Evolutionary conservation across 208 protist species (phyloP).

Genomic region (Acanthamoeba culbertsoni): DNA sequence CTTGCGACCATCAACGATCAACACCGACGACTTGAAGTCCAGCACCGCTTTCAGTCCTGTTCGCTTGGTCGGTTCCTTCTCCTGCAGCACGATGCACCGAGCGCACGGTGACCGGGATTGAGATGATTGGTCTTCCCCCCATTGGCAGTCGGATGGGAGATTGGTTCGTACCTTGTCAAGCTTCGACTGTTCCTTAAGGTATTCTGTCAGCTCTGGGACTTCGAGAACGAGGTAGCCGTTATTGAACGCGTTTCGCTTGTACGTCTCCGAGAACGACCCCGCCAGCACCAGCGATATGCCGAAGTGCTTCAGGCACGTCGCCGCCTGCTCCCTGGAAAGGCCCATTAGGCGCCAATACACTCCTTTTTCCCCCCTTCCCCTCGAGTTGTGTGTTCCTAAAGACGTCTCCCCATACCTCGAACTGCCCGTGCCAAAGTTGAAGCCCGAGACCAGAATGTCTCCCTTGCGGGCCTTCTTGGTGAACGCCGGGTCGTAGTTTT

Average conservation of each 20-base stretch:
- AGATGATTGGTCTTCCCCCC: no score
- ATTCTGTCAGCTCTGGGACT: conserved; percentile 57
- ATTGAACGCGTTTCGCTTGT: conserved; percentile 82
- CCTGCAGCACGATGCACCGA: background rate
- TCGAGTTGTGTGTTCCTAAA: no score
- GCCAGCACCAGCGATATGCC: conserved; percentile 73
- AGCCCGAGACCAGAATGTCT: conserved; percentile 78
- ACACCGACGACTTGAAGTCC: conserved; percentile 48
- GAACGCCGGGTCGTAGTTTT: conserved; percentile 18
- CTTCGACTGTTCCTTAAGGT: conserved; percentile 29
- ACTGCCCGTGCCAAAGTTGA: conserved; percentile 86
- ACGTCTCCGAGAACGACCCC: conserved; percentile 80
- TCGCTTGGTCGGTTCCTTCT: background rate
- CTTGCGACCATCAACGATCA: conserved; percentile 20
- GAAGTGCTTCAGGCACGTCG: conserved; percentile 15
- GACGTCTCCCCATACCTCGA: conserved; percentile 72
- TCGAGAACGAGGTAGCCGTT: conserved; percentile 80
- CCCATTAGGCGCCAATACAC: background rate
- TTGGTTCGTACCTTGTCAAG: background rate
- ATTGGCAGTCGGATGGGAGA: background rate
- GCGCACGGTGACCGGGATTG: background rate
- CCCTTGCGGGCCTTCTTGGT: conserved; percentile 52
- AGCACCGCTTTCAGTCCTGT: background rate
- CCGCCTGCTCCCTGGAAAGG: background rate
- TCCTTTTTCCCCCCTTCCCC: no score